Percentiles rank a stretch among this genome's conserved stretches.
phyloP scores from a whole-genome alignment of 352 stramenopile species.

The Globisporangium barbulae region DNA sequence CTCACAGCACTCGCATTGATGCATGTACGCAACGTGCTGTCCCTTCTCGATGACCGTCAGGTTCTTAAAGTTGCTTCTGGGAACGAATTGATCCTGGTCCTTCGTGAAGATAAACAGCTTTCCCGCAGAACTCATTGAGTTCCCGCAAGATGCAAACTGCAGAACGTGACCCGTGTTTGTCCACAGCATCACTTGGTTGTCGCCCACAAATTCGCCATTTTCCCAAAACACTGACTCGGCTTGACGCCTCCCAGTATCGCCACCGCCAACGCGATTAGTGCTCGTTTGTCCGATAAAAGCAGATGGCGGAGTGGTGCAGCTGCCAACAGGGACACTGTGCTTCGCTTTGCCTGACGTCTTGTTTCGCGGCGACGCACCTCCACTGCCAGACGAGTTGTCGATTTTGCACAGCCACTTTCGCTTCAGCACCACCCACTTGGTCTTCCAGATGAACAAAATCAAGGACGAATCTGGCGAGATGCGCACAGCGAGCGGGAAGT shows the following conservation, averaged over 20 bases:
- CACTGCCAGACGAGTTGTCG: constrained; percentile 15
- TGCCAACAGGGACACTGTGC: constrained; percentile 38
- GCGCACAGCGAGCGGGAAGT: constrained; percentile 60
- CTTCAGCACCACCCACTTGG: constrained; percentile 71
- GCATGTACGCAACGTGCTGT: constrained; percentile 48
- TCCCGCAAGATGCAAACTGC: constrained; percentile 40
- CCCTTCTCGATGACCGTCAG: constrained; percentile 49
- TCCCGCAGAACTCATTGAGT: constrained; percentile 23
- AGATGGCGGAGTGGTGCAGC: constrained; percentile 44
- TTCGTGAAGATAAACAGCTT: constrained; percentile 86
- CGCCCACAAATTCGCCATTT: constrained; percentile 60
- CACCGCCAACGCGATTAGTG: neutral
- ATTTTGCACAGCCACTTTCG: constrained; percentile 76
- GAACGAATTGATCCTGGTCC: constrained; percentile 75
- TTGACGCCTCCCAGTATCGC: neutral
- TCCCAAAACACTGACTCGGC: constrained; percentile 39
- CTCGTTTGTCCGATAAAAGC: constrained; percentile 20
- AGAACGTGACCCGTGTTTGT: constrained; percentile 66
- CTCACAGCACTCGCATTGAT: constrained; percentile 55
- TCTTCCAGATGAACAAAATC: constrained; percentile 75
- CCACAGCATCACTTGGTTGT: constrained; percentile 65
- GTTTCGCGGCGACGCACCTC: constrained; percentile 19
- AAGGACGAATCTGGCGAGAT: constrained; percentile 58
- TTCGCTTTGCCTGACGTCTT: constrained; percentile 26
- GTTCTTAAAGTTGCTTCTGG: constrained; percentile 65